Conservation (phyloP, 495 filamentous ascomycete genomes). For the Letharia lupina region DNA sequence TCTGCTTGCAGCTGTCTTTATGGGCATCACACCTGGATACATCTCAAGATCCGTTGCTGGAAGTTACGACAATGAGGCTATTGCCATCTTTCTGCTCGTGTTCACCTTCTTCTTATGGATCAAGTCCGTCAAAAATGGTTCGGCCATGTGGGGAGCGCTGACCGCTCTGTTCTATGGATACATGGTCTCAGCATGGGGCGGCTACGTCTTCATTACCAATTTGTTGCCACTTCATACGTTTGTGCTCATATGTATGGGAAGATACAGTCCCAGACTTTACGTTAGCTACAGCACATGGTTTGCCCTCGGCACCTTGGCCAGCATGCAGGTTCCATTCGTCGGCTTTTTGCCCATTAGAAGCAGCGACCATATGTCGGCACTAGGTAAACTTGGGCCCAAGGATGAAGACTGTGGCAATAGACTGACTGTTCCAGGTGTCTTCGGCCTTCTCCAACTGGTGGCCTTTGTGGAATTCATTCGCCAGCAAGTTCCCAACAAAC, state of each 20-base stretch:
- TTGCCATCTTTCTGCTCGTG: constrained; percentile 96
- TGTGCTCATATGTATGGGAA: constrained; percentile 92
- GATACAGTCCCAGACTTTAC: constrained; percentile 88
- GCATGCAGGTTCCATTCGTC: constrained; percentile 99
- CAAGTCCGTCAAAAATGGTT: constrained; percentile 92
- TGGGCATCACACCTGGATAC: constrained; percentile 96
- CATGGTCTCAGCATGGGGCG: constrained; percentile 99
- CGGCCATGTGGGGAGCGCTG: constrained; percentile 88
- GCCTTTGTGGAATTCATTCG: constrained; percentile 89
- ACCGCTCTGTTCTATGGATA: constrained; percentile 98
- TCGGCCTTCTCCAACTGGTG: constrained; percentile 90
- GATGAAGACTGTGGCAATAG: not conserved
- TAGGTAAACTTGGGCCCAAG: constrained; percentile 53
- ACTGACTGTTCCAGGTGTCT: constrained; percentile 58
- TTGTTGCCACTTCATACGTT: constrained; percentile 93
- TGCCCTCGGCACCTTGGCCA: constrained; percentile 88
- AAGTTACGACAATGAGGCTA: constrained; percentile 99
- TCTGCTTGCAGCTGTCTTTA: constrained; percentile 87
- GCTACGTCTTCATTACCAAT: constrained; percentile 99
- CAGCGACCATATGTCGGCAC: constrained; percentile 96
- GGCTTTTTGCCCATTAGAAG: constrained; percentile 93
- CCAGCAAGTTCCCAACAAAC: constrained; percentile 75
- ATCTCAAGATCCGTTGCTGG: constrained; percentile 96
- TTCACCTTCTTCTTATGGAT: constrained; percentile 99
- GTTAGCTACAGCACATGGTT: constrained; percentile 98